Base-by-base conservation (phyloP, 768 basidiomycete species). In the Pisolithus microcarpus region DNA sequence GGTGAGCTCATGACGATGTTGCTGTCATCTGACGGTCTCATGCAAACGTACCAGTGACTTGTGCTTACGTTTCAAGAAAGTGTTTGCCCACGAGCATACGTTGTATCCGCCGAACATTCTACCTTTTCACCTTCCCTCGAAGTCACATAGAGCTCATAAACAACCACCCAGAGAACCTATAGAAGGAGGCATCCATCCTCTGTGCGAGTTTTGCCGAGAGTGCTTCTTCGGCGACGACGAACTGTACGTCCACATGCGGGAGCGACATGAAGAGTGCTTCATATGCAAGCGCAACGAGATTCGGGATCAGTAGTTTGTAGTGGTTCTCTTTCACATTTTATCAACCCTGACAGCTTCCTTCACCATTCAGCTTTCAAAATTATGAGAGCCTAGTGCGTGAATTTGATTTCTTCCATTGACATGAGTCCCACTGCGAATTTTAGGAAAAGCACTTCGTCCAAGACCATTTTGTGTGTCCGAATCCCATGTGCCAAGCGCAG, bases 221-320 rank as follows among this genome's bases (percentile, higher is more conserved):
- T 93, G 88, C 59, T 93, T 87, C 75, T 96, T 94, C 64, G 73
- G 85, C n/a, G 85, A 86, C 49, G 95, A 98, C 61, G 93, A 93
- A 60, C 71, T 97, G n/a, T 96, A 84, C 64, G 72, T 82, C 21
- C 96, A 99, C 66, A 90, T 97, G 85, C 81, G 94, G 47, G 85
- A 93, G 62, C 75, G 74, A 45, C 95, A 99, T 69, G 95, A 99
- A 66, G 94, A 98, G 61, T 98, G 95, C 65, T 96, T 96, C 58
- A 67, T 99, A 13, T 99, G 96, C 67, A 91, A 91, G 63, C 77
- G 86, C 26, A 79, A 85, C 50, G 91, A 85, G 7, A 58, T 89
- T 38, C 74, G 78, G 56, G 82, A 93, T 66, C 82, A 92, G 70
- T 93, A 96, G 91, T 96, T 60, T 62, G 91, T 78, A 13, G 39